These are phyloP conservation scores for Hordeum vulgare DNA, from an alignment of 176 grass and related monocot genomes.

Conservation along the genomic window DNA sequence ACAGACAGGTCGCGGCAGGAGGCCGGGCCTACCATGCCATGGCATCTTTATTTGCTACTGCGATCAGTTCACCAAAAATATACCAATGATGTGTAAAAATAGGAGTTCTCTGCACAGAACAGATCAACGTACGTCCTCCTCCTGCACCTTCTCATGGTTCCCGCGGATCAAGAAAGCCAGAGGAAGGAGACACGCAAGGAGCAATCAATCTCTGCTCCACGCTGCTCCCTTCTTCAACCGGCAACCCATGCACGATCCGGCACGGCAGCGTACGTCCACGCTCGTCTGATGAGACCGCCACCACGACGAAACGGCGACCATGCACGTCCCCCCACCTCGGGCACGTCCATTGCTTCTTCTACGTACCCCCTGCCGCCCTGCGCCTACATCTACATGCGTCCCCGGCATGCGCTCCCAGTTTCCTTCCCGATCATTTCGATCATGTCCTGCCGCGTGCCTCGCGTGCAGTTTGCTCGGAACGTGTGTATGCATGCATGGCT, in stretches of 20 bases:
- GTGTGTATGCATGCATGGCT: not conserved
- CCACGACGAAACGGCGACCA: not conserved
- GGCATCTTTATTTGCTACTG: not conserved
- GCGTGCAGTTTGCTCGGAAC: not conserved
- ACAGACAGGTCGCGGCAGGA: slow-evolving; percentile 14
- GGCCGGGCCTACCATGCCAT: not conserved
- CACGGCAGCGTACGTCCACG: not conserved
- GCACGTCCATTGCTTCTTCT: not conserved
- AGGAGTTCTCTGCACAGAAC: not conserved
- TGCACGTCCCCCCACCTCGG: not conserved
- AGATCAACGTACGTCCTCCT: not conserved
- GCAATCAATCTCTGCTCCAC: not conserved
- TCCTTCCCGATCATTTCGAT: not conserved
- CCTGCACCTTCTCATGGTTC: not conserved
- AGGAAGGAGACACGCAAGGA: not conserved
- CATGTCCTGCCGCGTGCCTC: not conserved
- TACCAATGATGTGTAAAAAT: not conserved
- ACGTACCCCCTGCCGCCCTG: not conserved
- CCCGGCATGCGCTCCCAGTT: not conserved
- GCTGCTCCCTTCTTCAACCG: not conserved
- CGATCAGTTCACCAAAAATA: not conserved
- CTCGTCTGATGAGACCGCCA: not conserved
- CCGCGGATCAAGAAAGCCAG: not conserved
- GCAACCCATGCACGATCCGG: not conserved
- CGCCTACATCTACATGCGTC: not conserved